phyloP scores from a whole-genome alignment of 2,329 filamentous ascomycete genomes.

The Monosporascus ibericus region DNA sequence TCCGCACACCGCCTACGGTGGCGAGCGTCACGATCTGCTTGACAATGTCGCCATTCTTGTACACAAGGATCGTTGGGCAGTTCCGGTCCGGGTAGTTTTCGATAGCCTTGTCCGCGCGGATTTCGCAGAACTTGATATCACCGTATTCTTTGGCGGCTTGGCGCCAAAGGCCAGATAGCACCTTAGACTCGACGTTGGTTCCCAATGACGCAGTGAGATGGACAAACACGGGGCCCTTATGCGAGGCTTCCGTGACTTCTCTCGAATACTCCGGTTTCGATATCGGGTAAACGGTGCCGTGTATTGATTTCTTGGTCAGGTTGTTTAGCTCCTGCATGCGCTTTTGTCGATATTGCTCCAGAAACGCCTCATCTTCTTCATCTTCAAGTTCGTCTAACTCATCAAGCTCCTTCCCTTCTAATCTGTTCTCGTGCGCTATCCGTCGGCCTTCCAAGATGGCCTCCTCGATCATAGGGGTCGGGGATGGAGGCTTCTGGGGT shows the following conservation, averaged over 20 bases:
- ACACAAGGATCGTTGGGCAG: slow-evolving; percentile 88
- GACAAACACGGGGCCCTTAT: slow-evolving; percentile 63
- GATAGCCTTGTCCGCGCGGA: slow-evolving; percentile 85
- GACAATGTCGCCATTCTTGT: slow-evolving; percentile 86
- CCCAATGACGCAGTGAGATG: slow-evolving; percentile 74
- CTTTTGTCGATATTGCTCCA: slow-evolving; percentile 82
- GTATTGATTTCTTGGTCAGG: slow-evolving; percentile 69
- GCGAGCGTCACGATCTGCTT: slow-evolving; percentile 87
- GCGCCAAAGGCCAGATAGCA: slow-evolving; percentile 80
- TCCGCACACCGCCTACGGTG: slow-evolving; percentile 67
- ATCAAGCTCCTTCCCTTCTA: slow-evolving; percentile 91
- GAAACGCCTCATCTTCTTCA: slow-evolving; percentile 86
- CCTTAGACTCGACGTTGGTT: slow-evolving; percentile 76
- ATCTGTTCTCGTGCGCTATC: slow-evolving; percentile 82
- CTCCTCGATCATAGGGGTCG: slow-evolving; percentile 93
- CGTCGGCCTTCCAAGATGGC: slow-evolving; percentile 77
- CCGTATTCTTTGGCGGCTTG: slow-evolving; percentile 79
- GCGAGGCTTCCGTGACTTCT: slow-evolving; percentile 87
- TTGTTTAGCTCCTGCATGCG: slow-evolving; percentile 75
- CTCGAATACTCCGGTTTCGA: slow-evolving; percentile 90
- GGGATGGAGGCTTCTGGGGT: slow-evolving; percentile 93
- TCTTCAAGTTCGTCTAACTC: slow-evolving; percentile 93
- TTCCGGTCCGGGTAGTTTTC: slow-evolving; percentile 94
- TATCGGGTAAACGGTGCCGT: slow-evolving; percentile 87
- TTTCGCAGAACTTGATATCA: slow-evolving; percentile 97